Evolutionary conservation across 1,284 basidiomycete genomes (phyloP).

Genomic region (Ganoderma resinaceum): DNA sequence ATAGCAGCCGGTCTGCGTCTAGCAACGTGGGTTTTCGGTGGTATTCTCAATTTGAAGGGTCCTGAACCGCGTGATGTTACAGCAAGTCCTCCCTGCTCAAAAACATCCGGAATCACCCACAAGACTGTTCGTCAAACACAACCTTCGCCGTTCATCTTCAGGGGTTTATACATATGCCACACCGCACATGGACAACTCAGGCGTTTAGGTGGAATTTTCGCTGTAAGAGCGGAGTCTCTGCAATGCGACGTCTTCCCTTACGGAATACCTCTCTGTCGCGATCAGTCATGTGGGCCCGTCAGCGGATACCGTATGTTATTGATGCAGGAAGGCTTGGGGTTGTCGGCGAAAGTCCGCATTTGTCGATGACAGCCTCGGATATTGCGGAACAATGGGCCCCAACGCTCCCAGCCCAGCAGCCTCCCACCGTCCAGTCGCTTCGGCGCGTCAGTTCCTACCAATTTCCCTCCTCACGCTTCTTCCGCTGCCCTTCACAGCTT

Average conservation of each 20-base stretch:
- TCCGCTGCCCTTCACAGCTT: not conserved
- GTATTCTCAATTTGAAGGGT: not conserved
- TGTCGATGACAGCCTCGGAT: constrained; percentile 10
- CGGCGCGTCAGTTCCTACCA: not conserved
- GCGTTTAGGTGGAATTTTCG: not conserved
- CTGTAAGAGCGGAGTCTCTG: constrained; percentile 1
- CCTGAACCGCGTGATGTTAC: not conserved
- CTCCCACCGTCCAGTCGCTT: constrained; percentile 4
- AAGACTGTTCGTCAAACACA: not conserved
- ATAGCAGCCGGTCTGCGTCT: not conserved
- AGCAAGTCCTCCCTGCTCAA: not conserved
- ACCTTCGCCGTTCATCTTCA: not conserved
- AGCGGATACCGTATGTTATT: constrained; percentile 5
- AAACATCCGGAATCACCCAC: not conserved
- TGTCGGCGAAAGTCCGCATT: constrained; percentile 18
- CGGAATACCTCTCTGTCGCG: not conserved
- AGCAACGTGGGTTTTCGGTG: not conserved
- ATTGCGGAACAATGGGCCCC: not conserved
- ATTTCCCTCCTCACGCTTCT: not conserved
- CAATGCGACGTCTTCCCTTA: constrained; percentile 1
- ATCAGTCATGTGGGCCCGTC: constrained; percentile 12
- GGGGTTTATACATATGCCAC: constrained; percentile 9
- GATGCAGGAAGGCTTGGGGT: not conserved
- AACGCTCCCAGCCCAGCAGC: not conserved
- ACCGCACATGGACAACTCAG: not conserved